Conservation (phyloP, 1,284 basidiomycete species). For the Cryptococcus neoformans region DNA sequence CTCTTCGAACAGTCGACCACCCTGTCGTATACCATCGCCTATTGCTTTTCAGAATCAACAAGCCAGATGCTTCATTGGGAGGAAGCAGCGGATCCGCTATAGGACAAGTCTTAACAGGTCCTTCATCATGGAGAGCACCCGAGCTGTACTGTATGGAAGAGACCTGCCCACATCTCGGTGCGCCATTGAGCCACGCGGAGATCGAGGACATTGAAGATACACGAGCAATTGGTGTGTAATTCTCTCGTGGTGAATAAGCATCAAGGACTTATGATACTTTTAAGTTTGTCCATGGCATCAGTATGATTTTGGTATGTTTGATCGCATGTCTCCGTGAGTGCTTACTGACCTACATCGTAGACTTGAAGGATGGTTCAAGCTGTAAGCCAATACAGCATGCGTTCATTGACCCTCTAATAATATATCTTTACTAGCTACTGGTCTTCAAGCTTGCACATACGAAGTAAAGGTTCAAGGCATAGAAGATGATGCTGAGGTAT, state of each 20-base stretch:
- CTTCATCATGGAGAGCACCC: conserved; percentile 23
- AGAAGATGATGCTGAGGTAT: conserved; percentile 55
- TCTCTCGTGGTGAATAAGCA: not conserved
- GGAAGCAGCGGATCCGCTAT: not conserved
- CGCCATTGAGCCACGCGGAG: conserved; percentile 67
- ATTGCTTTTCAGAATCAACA: conserved; percentile 64
- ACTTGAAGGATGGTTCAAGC: conserved; percentile 41
- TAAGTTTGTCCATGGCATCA: conserved; percentile 81
- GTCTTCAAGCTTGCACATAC: conserved; percentile 75
- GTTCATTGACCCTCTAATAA: not conserved
- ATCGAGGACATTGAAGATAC: conserved; percentile 38
- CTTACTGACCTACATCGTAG: conserved; percentile 40
- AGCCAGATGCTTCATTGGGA: conserved; percentile 34
- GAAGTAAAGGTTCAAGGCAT: conserved; percentile 57
- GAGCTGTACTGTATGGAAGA: conserved; percentile 83
- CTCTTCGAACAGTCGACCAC: conserved; percentile 61
- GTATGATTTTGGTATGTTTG: conserved; percentile 49
- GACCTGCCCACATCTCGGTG: conserved; percentile 77
- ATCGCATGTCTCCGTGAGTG: too few species aligned
- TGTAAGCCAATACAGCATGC: conserved; percentile 59
- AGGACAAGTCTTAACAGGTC: conserved; percentile 9
- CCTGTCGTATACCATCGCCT: conserved; percentile 61
- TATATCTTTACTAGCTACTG: conserved; percentile 55
- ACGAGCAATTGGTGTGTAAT: conserved; percentile 30
- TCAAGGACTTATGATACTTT: too few species aligned